Base-by-base conservation (phyloP, 2,329 filamentous ascomycete species). In the Sphaerulina vaccinii region DNA sequence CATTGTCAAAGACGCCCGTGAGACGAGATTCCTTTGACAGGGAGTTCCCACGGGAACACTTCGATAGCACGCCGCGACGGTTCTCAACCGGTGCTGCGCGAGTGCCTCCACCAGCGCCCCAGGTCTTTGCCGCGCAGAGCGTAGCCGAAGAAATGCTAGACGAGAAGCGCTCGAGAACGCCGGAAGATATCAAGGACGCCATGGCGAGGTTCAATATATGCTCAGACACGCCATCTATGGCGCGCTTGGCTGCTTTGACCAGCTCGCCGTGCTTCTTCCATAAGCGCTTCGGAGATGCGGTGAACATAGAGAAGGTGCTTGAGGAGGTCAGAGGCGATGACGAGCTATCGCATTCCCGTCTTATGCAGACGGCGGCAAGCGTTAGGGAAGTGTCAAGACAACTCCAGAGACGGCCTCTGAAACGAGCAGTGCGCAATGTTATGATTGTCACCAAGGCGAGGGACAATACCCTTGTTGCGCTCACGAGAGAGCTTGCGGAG, bases 381-480 rank as follows among this genome's bases (percentile, higher is more conserved):
- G 93, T 99, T 16, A 85, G 93, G 47, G 93, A 99, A 72, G 91
- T 99, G 10, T 95, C 90, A 13, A 92, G 95, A 71, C 93, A 97
- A 73, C 79, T 99, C 52, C 92, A 96, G 73, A 84, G 92, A 50
- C 83, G 90, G 35, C 92, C 93, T 18, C 90, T 97, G 71, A 93
- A 88, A 73, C 86, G 91, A 60, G 91, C 91, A 9, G 91, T 99
- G 40, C 84, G 83, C 66, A 96, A 90, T 69, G 83, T 99, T 65
- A 97, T 99, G 93, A 96, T 99, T 65, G 89, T 99, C 59, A 99
- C 93, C 56, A 99, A 97, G 73, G 93, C 93, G 18, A 84, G 93
- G 57, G 93, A 99, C 73, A 97, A 99, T 67, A 84, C 89, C 62
- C 80, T 99, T 13, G 92, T 99, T 27, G 82, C 87, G 61, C 78